Evolutionary conservation across 179 eudicot genomes (phyloP).

Genomic region (Dionaea muscipula): DNA sequence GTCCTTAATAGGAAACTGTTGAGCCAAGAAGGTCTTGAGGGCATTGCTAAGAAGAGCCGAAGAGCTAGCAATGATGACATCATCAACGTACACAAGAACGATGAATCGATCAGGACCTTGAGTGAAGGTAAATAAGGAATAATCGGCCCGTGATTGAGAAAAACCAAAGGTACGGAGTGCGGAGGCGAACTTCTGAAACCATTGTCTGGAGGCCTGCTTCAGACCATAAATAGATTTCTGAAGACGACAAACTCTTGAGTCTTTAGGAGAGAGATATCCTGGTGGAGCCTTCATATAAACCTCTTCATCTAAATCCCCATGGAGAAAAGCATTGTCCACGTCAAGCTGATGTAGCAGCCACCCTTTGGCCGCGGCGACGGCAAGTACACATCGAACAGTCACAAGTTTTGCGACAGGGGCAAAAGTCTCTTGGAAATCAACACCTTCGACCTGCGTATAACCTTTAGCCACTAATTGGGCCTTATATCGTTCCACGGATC

Average conservation of each 20-base stretch:
- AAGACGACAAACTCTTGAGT: background rate
- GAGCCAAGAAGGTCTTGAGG: too few relatives aligned
- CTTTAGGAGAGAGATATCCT: background rate
- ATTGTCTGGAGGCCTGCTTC: background rate
- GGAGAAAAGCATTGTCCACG: slow-evolving; percentile 3
- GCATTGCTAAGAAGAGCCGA: too few relatives aligned
- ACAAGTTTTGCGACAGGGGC: slow-evolving; percentile 5
- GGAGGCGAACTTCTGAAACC: background rate
- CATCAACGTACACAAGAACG: slow-evolving; percentile 4
- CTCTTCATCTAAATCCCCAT: slow-evolving; percentile 1
- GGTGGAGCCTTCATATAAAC: slow-evolving; percentile 3
- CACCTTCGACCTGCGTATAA: too few relatives aligned
- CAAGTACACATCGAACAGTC: slow-evolving; percentile 2
- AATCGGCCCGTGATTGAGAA: background rate
- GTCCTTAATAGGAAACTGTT: too few relatives aligned
- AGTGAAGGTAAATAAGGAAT: background rate
- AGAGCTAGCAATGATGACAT: background rate
- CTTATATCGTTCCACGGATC: too few relatives aligned
- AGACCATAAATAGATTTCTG: background rate
- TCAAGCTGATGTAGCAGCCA: background rate
- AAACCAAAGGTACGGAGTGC: background rate
- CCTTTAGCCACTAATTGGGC: too few relatives aligned
- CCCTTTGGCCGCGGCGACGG: background rate
- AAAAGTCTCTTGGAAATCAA: background rate
- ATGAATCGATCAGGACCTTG: background rate